A percentile compares a stretch with the other conserved stretches of the same genome.
These are phyloP conservation scores for Penicillium canescens DNA, from an alignment of 495 filamentous ascomycete species.

Conservation along the genomic window DNA sequence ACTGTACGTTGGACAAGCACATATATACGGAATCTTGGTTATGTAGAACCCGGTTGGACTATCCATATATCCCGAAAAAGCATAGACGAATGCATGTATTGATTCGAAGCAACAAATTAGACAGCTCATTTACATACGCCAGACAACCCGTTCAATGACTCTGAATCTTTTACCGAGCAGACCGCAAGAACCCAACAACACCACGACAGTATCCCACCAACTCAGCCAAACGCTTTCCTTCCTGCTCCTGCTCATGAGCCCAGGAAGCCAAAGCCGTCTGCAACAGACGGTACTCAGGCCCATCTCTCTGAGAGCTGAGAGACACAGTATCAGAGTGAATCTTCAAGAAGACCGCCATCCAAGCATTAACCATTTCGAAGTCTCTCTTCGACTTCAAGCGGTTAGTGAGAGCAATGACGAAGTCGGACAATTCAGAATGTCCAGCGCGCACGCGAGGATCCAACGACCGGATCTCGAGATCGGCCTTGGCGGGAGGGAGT, in stretches of 20 bases:
- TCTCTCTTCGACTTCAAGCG: constrained; percentile 67
- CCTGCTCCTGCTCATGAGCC: constrained; percentile 64
- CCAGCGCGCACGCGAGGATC: constrained; percentile 43
- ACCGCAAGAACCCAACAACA: constrained; percentile 84
- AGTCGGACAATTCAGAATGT: constrained; percentile 61
- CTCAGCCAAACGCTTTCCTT: constrained; percentile 67
- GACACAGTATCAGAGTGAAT: constrained; percentile 65
- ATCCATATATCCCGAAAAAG: background rate
- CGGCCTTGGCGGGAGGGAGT: constrained; percentile 76
- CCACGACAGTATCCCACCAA: constrained; percentile 85
- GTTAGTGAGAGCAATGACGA: constrained; percentile 72
- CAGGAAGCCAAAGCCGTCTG: constrained; percentile 58
- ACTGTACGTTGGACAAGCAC: no score
- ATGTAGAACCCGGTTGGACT: no score
- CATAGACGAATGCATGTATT: background rate
- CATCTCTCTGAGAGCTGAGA: constrained; percentile 44
- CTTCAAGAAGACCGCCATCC: constrained; percentile 91
- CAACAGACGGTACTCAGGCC: constrained; percentile 39
- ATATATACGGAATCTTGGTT: no score
- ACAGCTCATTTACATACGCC: background rate
- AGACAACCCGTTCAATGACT: background rate
- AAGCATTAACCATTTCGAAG: constrained; percentile 91
- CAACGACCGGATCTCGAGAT: constrained; percentile 85
- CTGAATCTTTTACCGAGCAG: constrained; percentile 36
- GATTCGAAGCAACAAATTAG: background rate